Conservation (phyloP, 192 early-diverging fungal genomes). For the Podochytrium sp. region DNA sequence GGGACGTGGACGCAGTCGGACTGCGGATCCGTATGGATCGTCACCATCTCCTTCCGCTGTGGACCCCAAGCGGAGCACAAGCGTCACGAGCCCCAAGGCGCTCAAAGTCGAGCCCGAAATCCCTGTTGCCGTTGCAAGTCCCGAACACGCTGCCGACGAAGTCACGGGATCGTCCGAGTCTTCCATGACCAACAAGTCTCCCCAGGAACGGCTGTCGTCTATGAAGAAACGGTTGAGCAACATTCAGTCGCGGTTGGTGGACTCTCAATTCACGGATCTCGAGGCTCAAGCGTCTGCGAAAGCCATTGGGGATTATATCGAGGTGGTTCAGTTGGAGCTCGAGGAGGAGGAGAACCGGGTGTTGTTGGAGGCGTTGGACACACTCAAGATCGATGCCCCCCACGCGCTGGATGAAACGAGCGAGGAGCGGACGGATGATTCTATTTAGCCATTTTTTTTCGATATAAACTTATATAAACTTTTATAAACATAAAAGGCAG, state of each 20-base stretch:
- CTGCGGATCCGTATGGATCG: not conserved
- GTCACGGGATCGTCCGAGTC: not conserved
- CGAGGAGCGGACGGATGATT: too few relatives aligned
- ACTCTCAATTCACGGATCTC: not conserved
- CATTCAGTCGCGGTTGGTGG: slow-evolving; percentile 8
- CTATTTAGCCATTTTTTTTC: too few relatives aligned
- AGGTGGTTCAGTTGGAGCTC: slow-evolving; percentile 2
- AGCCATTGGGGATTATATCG: slow-evolving; percentile 1
- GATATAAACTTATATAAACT: too few relatives aligned
- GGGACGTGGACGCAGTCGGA: slow-evolving; percentile 12
- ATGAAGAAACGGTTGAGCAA: slow-evolving; percentile 13
- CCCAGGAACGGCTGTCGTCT: slow-evolving; percentile 9
- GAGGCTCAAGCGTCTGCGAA: not conserved
- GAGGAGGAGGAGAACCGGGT: slow-evolving; percentile 7
- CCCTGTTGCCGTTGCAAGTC: not conserved
- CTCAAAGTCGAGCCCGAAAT: not conserved
- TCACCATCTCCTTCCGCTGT: not conserved
- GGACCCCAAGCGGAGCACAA: not conserved
- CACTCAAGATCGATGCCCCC: too few relatives aligned
- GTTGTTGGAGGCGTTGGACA: not conserved
- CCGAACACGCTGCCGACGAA: not conserved
- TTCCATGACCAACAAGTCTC: not conserved
- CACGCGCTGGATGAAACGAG: too few relatives aligned
- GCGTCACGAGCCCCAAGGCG: not conserved
- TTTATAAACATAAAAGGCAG: too few relatives aligned